A percentile compares a stretch with the other conserved stretches of the same genome.
Evolutionary conservation across 306 rosid genomes (phyloP).

Genomic region (Clitoria ternatea): DNA sequence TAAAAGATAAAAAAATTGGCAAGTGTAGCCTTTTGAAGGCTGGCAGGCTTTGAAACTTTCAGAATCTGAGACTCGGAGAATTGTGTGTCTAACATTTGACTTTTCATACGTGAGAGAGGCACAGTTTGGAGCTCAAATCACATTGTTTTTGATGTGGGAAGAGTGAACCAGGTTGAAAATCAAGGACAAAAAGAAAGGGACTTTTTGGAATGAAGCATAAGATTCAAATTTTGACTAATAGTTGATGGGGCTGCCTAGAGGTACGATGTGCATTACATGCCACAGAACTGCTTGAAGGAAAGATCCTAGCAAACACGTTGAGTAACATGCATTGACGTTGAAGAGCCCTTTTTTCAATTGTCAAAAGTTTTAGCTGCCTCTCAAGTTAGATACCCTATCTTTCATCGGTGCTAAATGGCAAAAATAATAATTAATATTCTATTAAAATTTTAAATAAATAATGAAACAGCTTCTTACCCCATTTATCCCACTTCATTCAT

Average conservation of each 20-base stretch:
- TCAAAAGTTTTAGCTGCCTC: no score
- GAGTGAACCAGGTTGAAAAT: not conserved
- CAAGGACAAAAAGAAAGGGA: not conserved
- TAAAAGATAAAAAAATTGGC: not conserved
- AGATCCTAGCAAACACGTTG: not conserved
- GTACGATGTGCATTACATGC: not conserved
- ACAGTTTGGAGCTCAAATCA: not conserved
- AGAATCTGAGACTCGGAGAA: conserved; percentile 30
- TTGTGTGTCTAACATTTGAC: not conserved
- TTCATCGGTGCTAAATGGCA: no score
- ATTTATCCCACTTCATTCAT: no score
- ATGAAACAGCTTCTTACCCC: no score
- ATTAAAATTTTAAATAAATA: no score
- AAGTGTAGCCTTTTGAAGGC: not conserved
- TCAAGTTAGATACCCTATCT: no score
- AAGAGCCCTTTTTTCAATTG: not conserved
- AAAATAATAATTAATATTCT: no score
- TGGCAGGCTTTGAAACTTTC: not conserved
- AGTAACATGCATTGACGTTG: conserved; percentile 26
- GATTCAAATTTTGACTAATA: conserved; percentile 6
- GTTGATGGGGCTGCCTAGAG: not conserved
- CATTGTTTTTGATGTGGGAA: not conserved
- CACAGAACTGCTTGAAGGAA: not conserved
- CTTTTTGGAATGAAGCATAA: not conserved
- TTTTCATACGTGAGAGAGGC: conserved; percentile 22